Percentiles rank a stretch among this genome's conserved stretches.
These are phyloP conservation scores for Zelopaecilomyces penicillatus DNA, from an alignment of 2,329 filamentous ascomycete species.

Conservation along the genomic window DNA sequence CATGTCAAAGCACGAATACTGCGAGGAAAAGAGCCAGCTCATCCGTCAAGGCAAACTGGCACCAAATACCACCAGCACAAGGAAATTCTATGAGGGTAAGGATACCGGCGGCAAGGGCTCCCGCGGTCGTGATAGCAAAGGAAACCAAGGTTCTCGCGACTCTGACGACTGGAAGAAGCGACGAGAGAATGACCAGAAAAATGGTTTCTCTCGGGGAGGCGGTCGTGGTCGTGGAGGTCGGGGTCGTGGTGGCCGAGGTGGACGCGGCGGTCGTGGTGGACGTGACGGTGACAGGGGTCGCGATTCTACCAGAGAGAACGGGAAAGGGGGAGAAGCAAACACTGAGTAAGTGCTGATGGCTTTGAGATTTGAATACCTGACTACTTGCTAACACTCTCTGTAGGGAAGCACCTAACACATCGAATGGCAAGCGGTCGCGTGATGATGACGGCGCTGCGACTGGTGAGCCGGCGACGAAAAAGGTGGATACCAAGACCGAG, in stretches of 20 bases:
- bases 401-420: not conserved
- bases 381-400: not conserved
- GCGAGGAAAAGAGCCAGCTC: conserved; percentile 64
- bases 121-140: conserved; percentile 29
- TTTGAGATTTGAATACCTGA: not conserved
- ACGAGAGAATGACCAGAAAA: conserved; percentile 52
- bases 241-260: conserved; percentile 33
- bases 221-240: conserved; percentile 33
- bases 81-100: conserved; percentile 43
- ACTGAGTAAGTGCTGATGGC: conserved; percentile 14
- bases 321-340: not conserved
- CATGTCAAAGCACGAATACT: conserved; percentile 84
- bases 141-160: conserved; percentile 34
- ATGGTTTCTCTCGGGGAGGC: conserved; percentile 45
- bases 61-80: conserved; percentile 38
- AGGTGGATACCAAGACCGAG: conserved; percentile 47
- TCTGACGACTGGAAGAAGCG: conserved; percentile 56
- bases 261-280: conserved; percentile 31
- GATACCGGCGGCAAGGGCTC: conserved; percentile 29
- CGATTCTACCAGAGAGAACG: conserved; percentile 24
- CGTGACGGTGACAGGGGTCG: conserved; percentile 26
- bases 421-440: conserved; percentile 46
- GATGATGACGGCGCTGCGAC: conserved; percentile 39
- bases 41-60: conserved; percentile 64
- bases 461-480: conserved; percentile 49